Evolutionary conservation across 2,329 filamentous ascomycete genomes (phyloP).

Genomic region (Nothomitra cinnamomea): DNA sequence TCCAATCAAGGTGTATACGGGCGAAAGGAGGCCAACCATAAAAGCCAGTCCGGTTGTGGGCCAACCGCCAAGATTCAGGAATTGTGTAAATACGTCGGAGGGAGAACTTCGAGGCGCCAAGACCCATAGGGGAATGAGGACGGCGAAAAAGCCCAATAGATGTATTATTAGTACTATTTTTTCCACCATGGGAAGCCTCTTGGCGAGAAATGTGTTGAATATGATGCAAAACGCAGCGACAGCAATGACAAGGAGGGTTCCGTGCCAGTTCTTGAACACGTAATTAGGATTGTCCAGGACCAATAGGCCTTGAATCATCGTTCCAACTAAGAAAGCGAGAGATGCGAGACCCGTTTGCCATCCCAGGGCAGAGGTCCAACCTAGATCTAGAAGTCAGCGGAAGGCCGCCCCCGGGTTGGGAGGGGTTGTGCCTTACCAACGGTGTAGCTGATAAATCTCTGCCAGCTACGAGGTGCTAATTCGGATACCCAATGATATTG

Average conservation of each 20-base stretch:
- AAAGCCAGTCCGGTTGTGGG: slow-evolving; percentile 22
- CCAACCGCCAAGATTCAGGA: slow-evolving; percentile 20
- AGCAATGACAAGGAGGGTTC: slow-evolving; percentile 16
- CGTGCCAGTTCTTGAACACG: slow-evolving; percentile 12
- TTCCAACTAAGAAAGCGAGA: slow-evolving; percentile 26
- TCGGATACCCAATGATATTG: too few species aligned
- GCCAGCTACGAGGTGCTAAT: too few species aligned
- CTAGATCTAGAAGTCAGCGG: too few species aligned
- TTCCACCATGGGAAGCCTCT: slow-evolving; percentile 32
- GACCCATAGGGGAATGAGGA: slow-evolving; percentile 22
- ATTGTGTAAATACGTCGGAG: slow-evolving; percentile 20
- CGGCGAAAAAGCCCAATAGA: slow-evolving; percentile 26
- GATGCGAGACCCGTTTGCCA: slow-evolving; percentile 28
- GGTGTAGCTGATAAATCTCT: too few species aligned
- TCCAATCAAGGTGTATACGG: slow-evolving; percentile 15
- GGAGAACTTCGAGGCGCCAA: slow-evolving; percentile 15
- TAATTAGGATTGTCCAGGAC: slow-evolving; percentile 12
- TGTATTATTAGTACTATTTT: slow-evolving; percentile 33
- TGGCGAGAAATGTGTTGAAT: slow-evolving; percentile 11
- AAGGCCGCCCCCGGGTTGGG: too few species aligned
- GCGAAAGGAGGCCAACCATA: slow-evolving; percentile 20
- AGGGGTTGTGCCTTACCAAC: too few species aligned
- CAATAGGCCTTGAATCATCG: slow-evolving; percentile 28
- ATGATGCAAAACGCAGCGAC: slow-evolving; percentile 8
- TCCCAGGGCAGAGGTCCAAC: slow-evolving; percentile 29